Percentiles rank a stretch among this genome's conserved stretches.
phyloP scores from a whole-genome alignment of 2,329 filamentous ascomycete genomes.

The Apiospora saccharicola region DNA sequence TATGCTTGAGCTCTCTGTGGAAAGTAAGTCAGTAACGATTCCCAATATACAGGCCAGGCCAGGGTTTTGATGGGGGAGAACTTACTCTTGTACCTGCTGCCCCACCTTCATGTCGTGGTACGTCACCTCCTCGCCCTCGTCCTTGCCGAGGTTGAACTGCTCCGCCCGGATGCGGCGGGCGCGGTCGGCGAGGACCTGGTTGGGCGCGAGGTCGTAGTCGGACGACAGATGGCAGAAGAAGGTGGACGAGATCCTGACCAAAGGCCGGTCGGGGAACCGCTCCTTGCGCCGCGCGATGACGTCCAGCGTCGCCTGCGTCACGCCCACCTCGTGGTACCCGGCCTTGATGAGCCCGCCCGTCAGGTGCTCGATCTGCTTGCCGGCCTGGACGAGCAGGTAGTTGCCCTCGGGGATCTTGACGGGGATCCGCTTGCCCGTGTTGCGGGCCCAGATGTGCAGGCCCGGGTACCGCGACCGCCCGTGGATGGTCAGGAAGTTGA shows the following conservation, averaged over 20 bases:
- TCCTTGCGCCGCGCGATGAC: slow-evolving; percentile 52
- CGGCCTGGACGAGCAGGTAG: slow-evolving; percentile 67
- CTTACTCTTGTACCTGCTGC: slow-evolving; percentile 64
- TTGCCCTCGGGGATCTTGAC: slow-evolving; percentile 66
- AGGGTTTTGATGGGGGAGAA: no score
- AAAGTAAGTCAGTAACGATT: not conserved
- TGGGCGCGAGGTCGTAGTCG: slow-evolving; percentile 61
- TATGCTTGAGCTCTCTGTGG: slow-evolving; percentile 23
- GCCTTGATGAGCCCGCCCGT: slow-evolving; percentile 68
- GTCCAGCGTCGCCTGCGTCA: slow-evolving; percentile 59
- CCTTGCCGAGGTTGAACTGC: slow-evolving; percentile 56
- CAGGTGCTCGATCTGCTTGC: slow-evolving; percentile 69
- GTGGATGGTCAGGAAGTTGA: slow-evolving; percentile 72
- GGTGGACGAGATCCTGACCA: slow-evolving; percentile 65
- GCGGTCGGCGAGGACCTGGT: slow-evolving; percentile 54
- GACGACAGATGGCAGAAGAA: slow-evolving; percentile 68
- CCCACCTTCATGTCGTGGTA: slow-evolving; percentile 66
- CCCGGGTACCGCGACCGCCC: slow-evolving; percentile 68
- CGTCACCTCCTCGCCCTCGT: slow-evolving; percentile 58
- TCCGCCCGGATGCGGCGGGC: slow-evolving; percentile 54
- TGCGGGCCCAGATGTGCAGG: slow-evolving; percentile 69
- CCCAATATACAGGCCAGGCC: no score
- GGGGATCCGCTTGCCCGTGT: slow-evolving; percentile 65
- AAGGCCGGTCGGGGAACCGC: slow-evolving; percentile 56
- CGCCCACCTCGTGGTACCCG: slow-evolving; percentile 68